A percentile compares a stretch with the other conserved stretches of the same genome.
Evolutionary conservation across 352 stramenopile genomes (phyloP).

Genomic region (Pythium plurisporium): DNA sequence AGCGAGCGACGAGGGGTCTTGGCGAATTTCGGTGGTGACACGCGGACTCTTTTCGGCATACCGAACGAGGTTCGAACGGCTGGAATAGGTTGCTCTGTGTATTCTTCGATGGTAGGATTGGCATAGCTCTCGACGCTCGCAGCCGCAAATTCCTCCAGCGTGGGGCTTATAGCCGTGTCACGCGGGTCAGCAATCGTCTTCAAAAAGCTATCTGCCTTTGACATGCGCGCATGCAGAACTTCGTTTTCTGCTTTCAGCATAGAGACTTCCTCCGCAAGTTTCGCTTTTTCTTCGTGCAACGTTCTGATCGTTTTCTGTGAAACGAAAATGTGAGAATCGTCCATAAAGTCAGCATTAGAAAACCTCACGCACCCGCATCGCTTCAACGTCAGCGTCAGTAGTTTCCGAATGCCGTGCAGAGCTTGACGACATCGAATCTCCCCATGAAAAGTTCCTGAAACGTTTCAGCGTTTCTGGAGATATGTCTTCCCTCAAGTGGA

Average conservation of each 20-base stretch:
- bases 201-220: conserved; percentile 21
- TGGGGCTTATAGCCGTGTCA: neutral
- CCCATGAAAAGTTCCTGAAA: conserved; percentile 38
- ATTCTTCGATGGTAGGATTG: neutral
- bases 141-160: neutral
- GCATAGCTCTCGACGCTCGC: neutral
- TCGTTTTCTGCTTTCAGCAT: conserved; percentile 27
- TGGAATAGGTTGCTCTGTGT: neutral
- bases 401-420: conserved; percentile 1
- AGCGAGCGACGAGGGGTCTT: conserved; percentile 6
- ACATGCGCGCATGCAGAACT: conserved; percentile 19
- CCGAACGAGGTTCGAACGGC: neutral
- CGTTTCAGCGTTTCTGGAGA: conserved; percentile 34
- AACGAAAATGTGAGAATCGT: too few relatives aligned
- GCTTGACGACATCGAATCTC: neutral
- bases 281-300: conserved; percentile 29
- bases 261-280: conserved; percentile 24
- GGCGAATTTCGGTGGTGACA: conserved; percentile 5
- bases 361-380: conserved; percentile 22
- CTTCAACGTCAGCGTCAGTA: conserved; percentile 16
- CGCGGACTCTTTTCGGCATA: conserved; percentile 18
- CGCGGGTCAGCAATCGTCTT: conserved; percentile 14
- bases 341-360: conserved; percentile 3
- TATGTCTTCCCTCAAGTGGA: conserved; percentile 28
- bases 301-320: conserved; percentile 27